Percentiles rank a stretch among this genome's conserved stretches.
Conservation (phyloP, 2,329 filamentous ascomycete genomes). For the Aspergillus glaucus region DNA sequence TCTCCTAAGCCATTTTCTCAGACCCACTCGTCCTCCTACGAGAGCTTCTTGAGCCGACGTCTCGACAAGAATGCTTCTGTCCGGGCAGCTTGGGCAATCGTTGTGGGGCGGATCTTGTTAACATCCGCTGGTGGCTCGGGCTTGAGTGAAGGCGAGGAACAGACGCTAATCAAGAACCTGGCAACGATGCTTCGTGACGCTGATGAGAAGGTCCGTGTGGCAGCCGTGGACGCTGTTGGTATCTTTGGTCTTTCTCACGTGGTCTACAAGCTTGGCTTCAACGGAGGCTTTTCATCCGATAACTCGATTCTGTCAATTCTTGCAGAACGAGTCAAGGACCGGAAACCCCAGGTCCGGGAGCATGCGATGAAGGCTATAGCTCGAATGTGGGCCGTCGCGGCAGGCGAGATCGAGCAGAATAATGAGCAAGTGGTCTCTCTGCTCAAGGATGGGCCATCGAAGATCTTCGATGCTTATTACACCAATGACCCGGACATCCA, state of each 20-base stretch:
- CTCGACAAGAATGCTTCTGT: slow-evolving; percentile 82
- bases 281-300: slow-evolving; percentile 66
- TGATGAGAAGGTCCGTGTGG: slow-evolving; percentile 85
- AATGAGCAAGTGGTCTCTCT: slow-evolving; percentile 69
- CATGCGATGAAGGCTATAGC: slow-evolving; percentile 81
- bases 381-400: slow-evolving; percentile 88
- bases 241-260: slow-evolving; percentile 75
- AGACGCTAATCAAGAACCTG: slow-evolving; percentile 64
- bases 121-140: slow-evolving; percentile 89
- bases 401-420: slow-evolving; percentile 76
- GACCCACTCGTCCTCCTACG: slow-evolving; percentile 69
- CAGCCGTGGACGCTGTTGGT: slow-evolving; percentile 79
- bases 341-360: slow-evolving; percentile 70
- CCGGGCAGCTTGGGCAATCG: slow-evolving; percentile 78
- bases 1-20: slow-evolving; percentile 87
- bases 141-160: slow-evolving; percentile 75
- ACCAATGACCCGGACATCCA: slow-evolving; percentile 85
- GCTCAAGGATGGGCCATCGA: slow-evolving; percentile 75
- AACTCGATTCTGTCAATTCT: slow-evolving; percentile 76
- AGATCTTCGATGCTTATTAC: slow-evolving; percentile 81
- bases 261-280: slow-evolving; percentile 70
- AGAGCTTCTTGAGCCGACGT: slow-evolving; percentile 74
- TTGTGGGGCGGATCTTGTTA: slow-evolving; percentile 76
- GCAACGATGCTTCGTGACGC: slow-evolving; percentile 76
- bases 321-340: slow-evolving; percentile 82